Base-by-base conservation (phyloP, 139 green algal genomes). In the Tetradesmus obliquus region DNA sequence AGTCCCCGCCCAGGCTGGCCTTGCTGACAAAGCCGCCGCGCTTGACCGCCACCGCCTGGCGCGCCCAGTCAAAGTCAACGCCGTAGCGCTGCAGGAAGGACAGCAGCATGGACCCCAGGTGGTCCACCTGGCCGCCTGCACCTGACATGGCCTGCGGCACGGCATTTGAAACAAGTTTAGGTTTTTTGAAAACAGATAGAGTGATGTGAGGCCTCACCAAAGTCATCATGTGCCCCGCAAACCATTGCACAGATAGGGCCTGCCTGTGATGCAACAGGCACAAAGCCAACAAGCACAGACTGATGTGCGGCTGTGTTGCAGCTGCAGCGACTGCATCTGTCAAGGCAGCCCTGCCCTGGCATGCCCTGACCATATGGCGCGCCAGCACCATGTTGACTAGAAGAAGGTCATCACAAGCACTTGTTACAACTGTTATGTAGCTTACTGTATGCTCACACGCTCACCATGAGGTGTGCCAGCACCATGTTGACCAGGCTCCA, bases 401-500 rank as follows among this genome's bases (percentile, higher is more conserved):
- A 45, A 45, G 32, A 45, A 45, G 32, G 32, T 45, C 32, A 45
- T 45, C 32, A 45, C 32, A 45, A 45, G 32, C 32, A 1, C 32
- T 45, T 45, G 32, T 45, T 45, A 45, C 32, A 45, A 45, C 32
- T 45, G 32, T 45, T 45, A 45, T 45, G 32, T 45, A 45, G 32
- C 32, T 45, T 45, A 1, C 74, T 82, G 74, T 20, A 22, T 76
- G 32, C 32, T 45, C 32, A 45, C 32, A 1, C 57, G 1, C 86
- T 82, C 53, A 91, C 87, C 87, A 86, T 84, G 54, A 91, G 87
- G 74, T 91, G 87, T 55, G 87, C 87, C 2, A 91, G 60, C 10
- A 82, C 88, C 88, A 92, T 92, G 32, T 92, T 92, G 57, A 55
- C 54, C 19, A 92, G 76, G 79, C 79, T 88, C 88, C 88, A 92